Percentiles rank a stretch among this genome's conserved stretches.
phyloP scores from a whole-genome alignment of 345 rosid species.

The Rubroshorea leprosula region DNA sequence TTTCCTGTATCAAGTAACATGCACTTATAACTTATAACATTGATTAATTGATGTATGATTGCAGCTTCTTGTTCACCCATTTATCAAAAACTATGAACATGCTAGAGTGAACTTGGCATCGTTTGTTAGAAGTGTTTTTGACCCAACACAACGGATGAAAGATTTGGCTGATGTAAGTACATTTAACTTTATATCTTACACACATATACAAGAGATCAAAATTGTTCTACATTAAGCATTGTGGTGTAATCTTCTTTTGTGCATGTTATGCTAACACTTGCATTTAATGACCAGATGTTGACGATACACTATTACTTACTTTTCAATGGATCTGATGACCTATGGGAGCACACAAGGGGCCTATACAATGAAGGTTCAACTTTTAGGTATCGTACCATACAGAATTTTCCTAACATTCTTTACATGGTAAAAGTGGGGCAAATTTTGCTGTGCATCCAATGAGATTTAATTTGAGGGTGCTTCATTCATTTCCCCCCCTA shows the following conservation, averaged over 20 bases:
- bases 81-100: slow-evolving; percentile 62
- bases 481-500: neutral
- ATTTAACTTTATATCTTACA: too few species aligned
- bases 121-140: slow-evolving; percentile 75
- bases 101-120: slow-evolving; percentile 59
- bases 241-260: neutral
- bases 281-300: slow-evolving; percentile 62
- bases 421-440: neutral
- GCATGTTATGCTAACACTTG: slow-evolving; percentile 9
- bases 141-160: slow-evolving; percentile 80
- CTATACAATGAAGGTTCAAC: slow-evolving; percentile 63
- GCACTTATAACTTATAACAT: neutral
- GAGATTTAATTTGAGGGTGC: neutral
- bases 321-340: slow-evolving; percentile 82
- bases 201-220: too few species aligned
- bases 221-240: too few species aligned
- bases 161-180: slow-evolving; percentile 89
- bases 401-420: neutral
- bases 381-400: slow-evolving; percentile 50
- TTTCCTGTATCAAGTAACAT: neutral
- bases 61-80: slow-evolving; percentile 89
- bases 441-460: too few species aligned
- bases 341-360: slow-evolving; percentile 62
- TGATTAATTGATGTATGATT: slow-evolving; percentile 11
- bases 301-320: slow-evolving; percentile 90